These are phyloP conservation scores for Phlegmacium glaucopus DNA, from an alignment of 768 basidiomycete species.

Conservation along the genomic window DNA sequence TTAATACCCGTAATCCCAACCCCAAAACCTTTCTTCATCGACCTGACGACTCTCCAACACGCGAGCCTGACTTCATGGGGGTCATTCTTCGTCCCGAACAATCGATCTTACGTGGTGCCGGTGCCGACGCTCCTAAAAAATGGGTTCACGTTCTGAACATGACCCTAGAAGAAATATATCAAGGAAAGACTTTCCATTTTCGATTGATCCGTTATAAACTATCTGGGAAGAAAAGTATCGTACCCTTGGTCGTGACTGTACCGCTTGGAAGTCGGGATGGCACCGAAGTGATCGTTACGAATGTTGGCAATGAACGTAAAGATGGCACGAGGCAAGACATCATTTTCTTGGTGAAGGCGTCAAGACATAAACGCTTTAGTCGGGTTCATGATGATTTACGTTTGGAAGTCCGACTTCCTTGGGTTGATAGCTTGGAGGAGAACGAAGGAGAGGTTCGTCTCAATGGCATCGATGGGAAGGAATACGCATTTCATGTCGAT, in stretches of 20 bases:
- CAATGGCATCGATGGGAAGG: slow-evolving; percentile 48
- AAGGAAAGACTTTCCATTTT: slow-evolving; percentile 47
- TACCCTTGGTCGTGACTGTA: slow-evolving; percentile 49
- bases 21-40: slow-evolving; percentile 12
- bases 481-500: slow-evolving; percentile 44
- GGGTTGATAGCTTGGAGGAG: slow-evolving; percentile 44
- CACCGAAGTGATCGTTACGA: slow-evolving; percentile 48
- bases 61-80: slow-evolving; percentile 12
- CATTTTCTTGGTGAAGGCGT: slow-evolving; percentile 54
- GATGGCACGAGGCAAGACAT: slow-evolving; percentile 59
- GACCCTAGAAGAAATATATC: slow-evolving; percentile 55
- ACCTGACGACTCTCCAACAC: slow-evolving; percentile 3
- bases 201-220: slow-evolving; percentile 50
- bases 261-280: slow-evolving; percentile 53
- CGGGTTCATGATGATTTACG: slow-evolving; percentile 49
- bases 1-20: slow-evolving; percentile 10
- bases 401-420: slow-evolving; percentile 48
- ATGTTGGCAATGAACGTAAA: slow-evolving; percentile 54
- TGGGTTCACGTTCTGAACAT: slow-evolving; percentile 48
- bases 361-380: slow-evolving; percentile 46
- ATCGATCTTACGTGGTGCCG: slow-evolving; percentile 16
- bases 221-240: slow-evolving; percentile 40
- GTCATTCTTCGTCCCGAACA: slow-evolving; percentile 18
- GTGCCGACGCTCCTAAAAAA: slow-evolving; percentile 27
- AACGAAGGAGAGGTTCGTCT: slow-evolving; percentile 46